These are phyloP conservation scores for Scedosporium apiospermum DNA, from an alignment of 2,329 filamentous ascomycete genomes.

Conservation along the genomic window DNA sequence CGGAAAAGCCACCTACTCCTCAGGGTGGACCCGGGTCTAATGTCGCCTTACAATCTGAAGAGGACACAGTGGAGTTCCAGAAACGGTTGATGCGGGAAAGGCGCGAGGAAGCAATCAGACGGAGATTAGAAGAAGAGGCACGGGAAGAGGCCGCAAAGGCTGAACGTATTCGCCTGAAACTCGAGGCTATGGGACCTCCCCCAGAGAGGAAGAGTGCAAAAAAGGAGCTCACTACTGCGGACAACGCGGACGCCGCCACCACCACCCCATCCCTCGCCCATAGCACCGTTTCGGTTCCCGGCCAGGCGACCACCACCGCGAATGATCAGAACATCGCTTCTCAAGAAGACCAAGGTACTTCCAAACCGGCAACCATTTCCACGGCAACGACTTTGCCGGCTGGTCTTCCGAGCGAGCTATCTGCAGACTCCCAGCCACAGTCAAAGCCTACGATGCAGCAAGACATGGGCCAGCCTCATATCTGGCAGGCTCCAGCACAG, in stretches of 20 bases:
- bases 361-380: not conserved
- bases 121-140: constrained; percentile 57
- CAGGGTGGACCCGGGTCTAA: constrained; percentile 10
- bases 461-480: not conserved
- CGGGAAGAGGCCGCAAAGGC: constrained; percentile 62
- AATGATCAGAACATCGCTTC: constrained; percentile 16
- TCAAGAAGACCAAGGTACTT: constrained; percentile 12
- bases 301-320: constrained; percentile 17
- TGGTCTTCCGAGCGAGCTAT: not conserved
- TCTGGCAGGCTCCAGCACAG: constrained; percentile 8
- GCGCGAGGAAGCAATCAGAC: constrained; percentile 59
- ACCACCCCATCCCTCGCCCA: not conserved
- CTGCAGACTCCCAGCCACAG: not conserved
- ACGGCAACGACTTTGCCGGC: not conserved
- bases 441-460: not conserved
- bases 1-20: constrained; percentile 18
- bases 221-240: constrained; percentile 36
- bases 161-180: constrained; percentile 62
- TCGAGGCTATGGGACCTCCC: constrained; percentile 59
- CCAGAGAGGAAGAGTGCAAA: constrained; percentile 51
- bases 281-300: not conserved
- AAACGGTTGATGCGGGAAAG: constrained; percentile 66
- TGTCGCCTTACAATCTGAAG: constrained; percentile 13
- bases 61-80: constrained; percentile 52
- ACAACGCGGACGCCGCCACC: constrained; percentile 18